Percentiles rank a stretch among this genome's conserved stretches.
These are phyloP conservation scores for Syzygium aqueum DNA, from an alignment of 345 rosid genomes.

Conservation along the genomic window DNA sequence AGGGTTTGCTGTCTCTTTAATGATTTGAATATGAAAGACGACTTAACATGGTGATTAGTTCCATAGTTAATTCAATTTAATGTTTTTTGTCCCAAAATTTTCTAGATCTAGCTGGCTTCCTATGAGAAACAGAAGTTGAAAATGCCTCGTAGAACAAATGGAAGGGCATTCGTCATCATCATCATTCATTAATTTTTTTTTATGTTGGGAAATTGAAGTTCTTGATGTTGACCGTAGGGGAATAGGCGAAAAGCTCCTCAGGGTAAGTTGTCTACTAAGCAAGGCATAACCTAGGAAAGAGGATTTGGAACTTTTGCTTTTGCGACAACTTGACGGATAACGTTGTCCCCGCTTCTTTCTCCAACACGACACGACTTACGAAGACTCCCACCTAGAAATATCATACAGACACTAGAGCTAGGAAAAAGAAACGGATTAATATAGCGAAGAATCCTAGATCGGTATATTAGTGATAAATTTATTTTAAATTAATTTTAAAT, in stretches of 20 bases:
- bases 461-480: too few relatives aligned
- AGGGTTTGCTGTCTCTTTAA: background rate
- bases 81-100: background rate
- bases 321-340: background rate
- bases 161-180: background rate
- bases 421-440: too few relatives aligned
- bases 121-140: background rate
- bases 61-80: background rate
- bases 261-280: background rate
- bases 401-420: background rate
- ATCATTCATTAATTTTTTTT: background rate
- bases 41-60: background rate
- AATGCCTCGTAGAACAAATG: background rate
- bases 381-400: background rate
- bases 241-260: background rate
- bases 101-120: background rate
- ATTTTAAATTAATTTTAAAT: too few relatives aligned
- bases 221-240: background rate
- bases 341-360: background rate
- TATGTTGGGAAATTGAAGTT: background rate
- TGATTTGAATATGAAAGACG: background rate
- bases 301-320: background rate
- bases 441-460: too few relatives aligned
- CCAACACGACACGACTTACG: background rate
- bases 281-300: slow-evolving; percentile 1